Evolutionary conservation across 345 rosid genomes (phyloP), one percentile per base, ranked within the genome.

Genomic region (Salix purpurea): DNA sequence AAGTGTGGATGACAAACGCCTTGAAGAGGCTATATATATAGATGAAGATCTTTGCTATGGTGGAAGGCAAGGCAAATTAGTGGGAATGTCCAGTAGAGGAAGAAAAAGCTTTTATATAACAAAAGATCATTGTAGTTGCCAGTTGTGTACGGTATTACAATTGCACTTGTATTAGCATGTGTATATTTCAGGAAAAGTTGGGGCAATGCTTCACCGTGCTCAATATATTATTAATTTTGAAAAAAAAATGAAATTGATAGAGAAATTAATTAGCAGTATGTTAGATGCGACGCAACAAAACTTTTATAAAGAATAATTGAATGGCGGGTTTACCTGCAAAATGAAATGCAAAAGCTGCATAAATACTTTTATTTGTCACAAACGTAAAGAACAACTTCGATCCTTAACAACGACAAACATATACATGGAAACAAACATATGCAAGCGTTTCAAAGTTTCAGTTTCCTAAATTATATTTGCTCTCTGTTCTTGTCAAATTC

Each of bases 1-100:
- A 72, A 85, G 87, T 90, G 87, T 90, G 94, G 87, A 71, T 79
- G 82, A 84, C 94, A 90, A 94, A 91, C 94, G 86, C 87, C 86
- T 67, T 77, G 40, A 30, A 77, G 48, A n/a, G 70, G 83, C 82
- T 88, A 88, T 88, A 82, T 91, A 89, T 87, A 32, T 32, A 77
- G 84, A 77, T 62, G 73, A 65, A 69, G 65, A 70, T 71, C 70
- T 74, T 75, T 60, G 70, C 19, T 23, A 19, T 69, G 74, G 66
- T 79, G 81, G 77, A 85, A 83, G 81, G 79, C 70, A 80, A 82
- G 26, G 28, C 62, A 56, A 56, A 56, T 14, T 13, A 1, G 88
- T 86, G 86, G 85, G 76, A 72, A 83, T 66, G 44, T 32, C 72
- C 90, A 87, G 87, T 83, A 65, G 37, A 65, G 78, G 73, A 70